Conservation (phyloP, 2,329 filamentous ascomycete species). For the Tolypocladium inflatum region DNA sequence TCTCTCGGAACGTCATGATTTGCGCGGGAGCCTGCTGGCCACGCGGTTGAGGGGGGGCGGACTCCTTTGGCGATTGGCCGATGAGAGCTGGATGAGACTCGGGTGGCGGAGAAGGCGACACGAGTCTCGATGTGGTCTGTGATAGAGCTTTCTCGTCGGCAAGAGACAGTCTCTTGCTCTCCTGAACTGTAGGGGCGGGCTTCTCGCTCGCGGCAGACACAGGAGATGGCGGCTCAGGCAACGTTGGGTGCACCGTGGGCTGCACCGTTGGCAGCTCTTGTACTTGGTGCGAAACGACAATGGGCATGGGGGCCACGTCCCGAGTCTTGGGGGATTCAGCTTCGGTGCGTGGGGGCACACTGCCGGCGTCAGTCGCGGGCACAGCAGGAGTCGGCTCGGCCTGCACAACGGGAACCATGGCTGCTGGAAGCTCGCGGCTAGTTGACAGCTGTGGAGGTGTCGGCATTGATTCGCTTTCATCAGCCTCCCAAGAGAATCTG, state of each 20-base stretch:
- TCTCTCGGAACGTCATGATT: conserved; percentile 62
- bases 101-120: conserved; percentile 25
- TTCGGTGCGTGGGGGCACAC: conserved; percentile 3
- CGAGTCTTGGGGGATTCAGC: not conserved
- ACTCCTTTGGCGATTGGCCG: conserved; percentile 5
- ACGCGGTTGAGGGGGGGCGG: conserved; percentile 1
- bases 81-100: conserved; percentile 27
- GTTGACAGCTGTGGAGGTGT: not conserved
- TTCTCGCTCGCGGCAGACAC: conserved; percentile 27
- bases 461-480: conserved; percentile 3
- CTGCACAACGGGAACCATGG: not conserved
- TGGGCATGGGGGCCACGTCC: not conserved
- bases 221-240: conserved; percentile 33
- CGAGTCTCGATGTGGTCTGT: conserved; percentile 21
- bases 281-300: conserved; percentile 9
- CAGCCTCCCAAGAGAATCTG: conserved; percentile 29
- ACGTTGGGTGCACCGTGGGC: conserved; percentile 1
- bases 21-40: conserved; percentile 9
- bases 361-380: not conserved
- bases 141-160: conserved; percentile 34
- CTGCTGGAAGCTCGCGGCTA: not conserved
- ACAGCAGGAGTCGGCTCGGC: conserved; percentile 1
- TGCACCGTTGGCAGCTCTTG: not conserved
- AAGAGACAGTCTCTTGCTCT: conserved; percentile 25
- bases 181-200: conserved; percentile 11